Conservation (phyloP, 176 grass and related monocot species). For the Triticum urartu region DNA sequence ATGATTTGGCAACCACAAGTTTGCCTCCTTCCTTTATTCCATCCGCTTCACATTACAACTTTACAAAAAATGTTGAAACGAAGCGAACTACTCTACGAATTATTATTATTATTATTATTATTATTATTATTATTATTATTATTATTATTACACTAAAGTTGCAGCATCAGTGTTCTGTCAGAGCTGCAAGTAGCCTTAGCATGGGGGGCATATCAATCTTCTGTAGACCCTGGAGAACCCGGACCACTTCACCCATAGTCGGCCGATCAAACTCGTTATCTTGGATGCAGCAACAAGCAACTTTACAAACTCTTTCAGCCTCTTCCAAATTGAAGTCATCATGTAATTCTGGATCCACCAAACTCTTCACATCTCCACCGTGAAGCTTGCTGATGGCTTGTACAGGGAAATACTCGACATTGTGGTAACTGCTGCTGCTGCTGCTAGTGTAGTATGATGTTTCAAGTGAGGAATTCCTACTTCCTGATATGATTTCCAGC, state of each 20-base stretch:
- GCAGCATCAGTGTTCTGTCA: background rate
- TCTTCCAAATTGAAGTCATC: no score
- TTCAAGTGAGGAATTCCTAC: background rate
- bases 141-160: no score
- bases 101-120: no score
- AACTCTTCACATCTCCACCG: background rate
- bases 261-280: no score
- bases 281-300: no score
- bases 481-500: background rate
- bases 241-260: conserved; percentile 25
- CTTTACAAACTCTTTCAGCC: no score
- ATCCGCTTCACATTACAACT: no score
- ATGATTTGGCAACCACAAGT: no score
- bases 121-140: no score
- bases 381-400: background rate
- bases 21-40: no score
- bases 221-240: conserved; percentile 35
- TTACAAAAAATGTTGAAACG: background rate
- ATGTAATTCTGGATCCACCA: background rate
- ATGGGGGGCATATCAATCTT: conserved; percentile 40
- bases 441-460: background rate
- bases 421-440: background rate
- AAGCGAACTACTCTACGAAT: background rate
- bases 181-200: conserved; percentile 42
- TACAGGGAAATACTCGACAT: background rate